Base-by-base conservation (phyloP, 257 asterid genomes). In the Gynochthodes officinalis region DNA sequence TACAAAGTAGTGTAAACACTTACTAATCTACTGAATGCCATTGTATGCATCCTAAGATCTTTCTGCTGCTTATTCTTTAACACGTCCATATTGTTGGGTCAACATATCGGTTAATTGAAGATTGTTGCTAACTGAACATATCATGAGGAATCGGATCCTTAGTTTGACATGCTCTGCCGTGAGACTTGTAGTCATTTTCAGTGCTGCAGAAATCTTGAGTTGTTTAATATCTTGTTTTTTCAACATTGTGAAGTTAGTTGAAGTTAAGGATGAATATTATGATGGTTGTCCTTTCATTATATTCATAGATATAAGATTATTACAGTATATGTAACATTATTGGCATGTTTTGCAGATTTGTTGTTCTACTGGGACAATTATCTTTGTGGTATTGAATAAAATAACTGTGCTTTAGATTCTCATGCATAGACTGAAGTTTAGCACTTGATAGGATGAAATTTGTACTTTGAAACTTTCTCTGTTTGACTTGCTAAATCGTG, bases 401-500 rank as follows among this genome's bases (percentile, higher is more conserved):
- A 21, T 19, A 67, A 67, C 32, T n/a, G n/a, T 68, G 48, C 48
- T 49, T 21, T 15, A 18, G 33, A 68, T 48, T 30, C 49, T 18
- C 21, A 68, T 49, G 21, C 14, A 33, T 19, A 4, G n/a, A n/a
- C n/a, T n/a, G n/a, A n/a, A n/a, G n/a, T 60, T 59, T 39, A 58
- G 12, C 46, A 72, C 37, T 46, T 76, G 27, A 43, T 25, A 43
- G 25, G 57, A 6, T 13, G 57, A 63, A 21, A 33, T 32, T 27
- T 49, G 27, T 40, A 58, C 1, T 27, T 54, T 40, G 76, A 48
- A 61, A 43, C 42, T 43, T 60, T 61, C 69, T 61, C 14, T 25
- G 71, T 70, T 72, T 59, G 28, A 73, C 71, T 55, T 73, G 30
- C 70, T 86, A 85, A 62, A 59, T 83, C 40, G 76, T 73, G 73